phyloP scores from a whole-genome alignment of 495 filamentous ascomycete species.

The Trichoderma gamsii region DNA sequence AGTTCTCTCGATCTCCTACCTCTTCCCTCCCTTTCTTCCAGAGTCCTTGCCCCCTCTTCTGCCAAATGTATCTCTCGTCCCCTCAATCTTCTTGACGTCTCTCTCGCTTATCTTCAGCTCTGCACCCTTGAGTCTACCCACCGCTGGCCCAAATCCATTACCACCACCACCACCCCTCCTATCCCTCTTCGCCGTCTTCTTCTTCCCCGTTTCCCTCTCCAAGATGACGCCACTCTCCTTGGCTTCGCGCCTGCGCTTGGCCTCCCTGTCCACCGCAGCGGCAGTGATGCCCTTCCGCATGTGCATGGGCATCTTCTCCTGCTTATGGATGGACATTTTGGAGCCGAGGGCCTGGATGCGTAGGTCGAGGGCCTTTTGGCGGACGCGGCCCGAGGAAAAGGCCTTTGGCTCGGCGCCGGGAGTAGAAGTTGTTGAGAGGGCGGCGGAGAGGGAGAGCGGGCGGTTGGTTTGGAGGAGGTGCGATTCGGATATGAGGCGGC shows the following conservation, averaged over 20 bases:
- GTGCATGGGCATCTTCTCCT: constrained; percentile 77
- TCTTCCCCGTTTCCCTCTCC: constrained; percentile 51
- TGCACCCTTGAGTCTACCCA: constrained; percentile 75
- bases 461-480: constrained; percentile 64
- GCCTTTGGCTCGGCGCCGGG: constrained; percentile 21
- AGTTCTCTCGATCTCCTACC: background rate
- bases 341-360: constrained; percentile 75
- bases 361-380: constrained; percentile 72
- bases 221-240: constrained; percentile 86
- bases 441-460: constrained; percentile 11
- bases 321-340: constrained; percentile 62
- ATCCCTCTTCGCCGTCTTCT: constrained; percentile 38
- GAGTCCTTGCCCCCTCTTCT: constrained; percentile 24
- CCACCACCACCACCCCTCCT: constrained; percentile 48
- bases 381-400: constrained; percentile 37
- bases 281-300: constrained; percentile 72
- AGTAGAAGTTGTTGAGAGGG: constrained; percentile 20
- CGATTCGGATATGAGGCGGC: constrained; percentile 83
- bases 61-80: constrained; percentile 24
- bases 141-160: constrained; percentile 64
- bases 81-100: constrained; percentile 67
- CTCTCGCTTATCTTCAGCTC: constrained; percentile 71
- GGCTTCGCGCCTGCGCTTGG: constrained; percentile 67
- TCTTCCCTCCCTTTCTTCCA: constrained; percentile 14
- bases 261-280: constrained; percentile 58